Conservation (phyloP, 495 filamentous ascomycete species). For the Tuber calosporum region DNA sequence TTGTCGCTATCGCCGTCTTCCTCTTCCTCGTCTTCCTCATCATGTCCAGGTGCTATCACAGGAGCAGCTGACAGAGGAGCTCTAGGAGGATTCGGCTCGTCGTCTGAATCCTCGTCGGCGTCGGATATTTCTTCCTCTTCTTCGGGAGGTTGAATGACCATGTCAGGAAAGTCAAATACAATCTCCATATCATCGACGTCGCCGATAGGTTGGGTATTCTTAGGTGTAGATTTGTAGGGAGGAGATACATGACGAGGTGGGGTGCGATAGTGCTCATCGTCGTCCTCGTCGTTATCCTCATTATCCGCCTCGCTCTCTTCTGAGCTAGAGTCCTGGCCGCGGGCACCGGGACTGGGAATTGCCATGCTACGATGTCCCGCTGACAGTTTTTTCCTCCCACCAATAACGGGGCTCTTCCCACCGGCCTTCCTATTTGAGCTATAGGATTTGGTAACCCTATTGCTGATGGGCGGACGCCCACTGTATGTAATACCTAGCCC, state of each 20-base stretch:
- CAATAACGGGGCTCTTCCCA: conserved; percentile 19
- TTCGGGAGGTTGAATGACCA: conserved; percentile 7
- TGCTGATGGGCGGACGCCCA: conserved; percentile 20
- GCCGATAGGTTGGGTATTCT: background rate
- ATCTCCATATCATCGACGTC: conserved; percentile 5
- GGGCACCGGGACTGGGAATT: conserved; percentile 12
- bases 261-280: conserved; percentile 11
- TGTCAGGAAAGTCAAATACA: background rate
- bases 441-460: conserved; percentile 13
- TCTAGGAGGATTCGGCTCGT: conserved; percentile 10
- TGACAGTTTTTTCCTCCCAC: conserved; percentile 18
- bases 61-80: background rate
- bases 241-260: conserved; percentile 9
- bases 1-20: conserved; percentile 30
- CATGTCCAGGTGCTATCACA: background rate
- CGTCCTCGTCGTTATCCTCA: conserved; percentile 33
- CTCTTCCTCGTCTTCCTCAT: conserved; percentile 23
- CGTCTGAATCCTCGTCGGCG: conserved; percentile 25
- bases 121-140: conserved; percentile 36
- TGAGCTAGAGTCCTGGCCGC: conserved; percentile 11
- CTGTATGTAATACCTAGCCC: conserved; percentile 25
- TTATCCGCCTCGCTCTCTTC: conserved; percentile 39
- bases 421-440: conserved; percentile 24
- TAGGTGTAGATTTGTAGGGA: background rate
- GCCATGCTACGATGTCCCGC: conserved; percentile 18